These are phyloP conservation scores for Craspedostauros australis DNA, from an alignment of 108 stramenopile genomes.

Conservation along the genomic window DNA sequence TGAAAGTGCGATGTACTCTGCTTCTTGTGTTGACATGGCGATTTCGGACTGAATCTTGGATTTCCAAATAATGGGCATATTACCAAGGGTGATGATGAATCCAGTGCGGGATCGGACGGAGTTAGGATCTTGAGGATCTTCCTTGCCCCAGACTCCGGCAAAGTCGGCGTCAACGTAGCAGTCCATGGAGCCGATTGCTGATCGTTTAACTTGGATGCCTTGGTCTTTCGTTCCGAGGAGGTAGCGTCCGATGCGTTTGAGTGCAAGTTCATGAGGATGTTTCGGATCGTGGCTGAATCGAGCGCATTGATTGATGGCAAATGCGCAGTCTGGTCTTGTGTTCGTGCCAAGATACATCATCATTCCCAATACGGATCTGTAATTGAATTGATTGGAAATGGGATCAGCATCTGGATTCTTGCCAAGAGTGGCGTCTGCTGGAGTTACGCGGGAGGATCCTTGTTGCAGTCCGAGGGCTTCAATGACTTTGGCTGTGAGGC, in stretches of 20 bases:
- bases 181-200: conserved; percentile 15
- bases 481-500: too few relatives aligned
- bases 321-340: conserved; percentile 26
- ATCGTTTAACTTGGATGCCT: conserved; percentile 25
- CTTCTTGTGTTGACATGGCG: conserved; percentile 41
- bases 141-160: conserved; percentile 31
- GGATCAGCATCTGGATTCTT: neutral
- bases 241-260: conserved; percentile 45
- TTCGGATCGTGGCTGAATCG: conserved; percentile 29
- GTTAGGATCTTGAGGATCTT: conserved; percentile 25
- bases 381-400: neutral
- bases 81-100: conserved; percentile 5
- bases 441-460: too few relatives aligned
- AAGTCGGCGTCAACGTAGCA: conserved; percentile 44
- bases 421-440: too few relatives aligned
- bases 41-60: conserved; percentile 40
- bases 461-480: too few relatives aligned
- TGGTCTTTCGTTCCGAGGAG: conserved; percentile 24
- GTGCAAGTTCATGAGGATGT: conserved; percentile 29
- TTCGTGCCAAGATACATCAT: conserved; percentile 22
- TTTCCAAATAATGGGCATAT: conserved; percentile 37
- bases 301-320: conserved; percentile 26
- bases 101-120: conserved; percentile 23
- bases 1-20: conserved; percentile 39
- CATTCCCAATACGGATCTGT: conserved; percentile 19